Conservation (phyloP, 2,329 filamentous ascomycete genomes). For the Fusarium setosum region DNA sequence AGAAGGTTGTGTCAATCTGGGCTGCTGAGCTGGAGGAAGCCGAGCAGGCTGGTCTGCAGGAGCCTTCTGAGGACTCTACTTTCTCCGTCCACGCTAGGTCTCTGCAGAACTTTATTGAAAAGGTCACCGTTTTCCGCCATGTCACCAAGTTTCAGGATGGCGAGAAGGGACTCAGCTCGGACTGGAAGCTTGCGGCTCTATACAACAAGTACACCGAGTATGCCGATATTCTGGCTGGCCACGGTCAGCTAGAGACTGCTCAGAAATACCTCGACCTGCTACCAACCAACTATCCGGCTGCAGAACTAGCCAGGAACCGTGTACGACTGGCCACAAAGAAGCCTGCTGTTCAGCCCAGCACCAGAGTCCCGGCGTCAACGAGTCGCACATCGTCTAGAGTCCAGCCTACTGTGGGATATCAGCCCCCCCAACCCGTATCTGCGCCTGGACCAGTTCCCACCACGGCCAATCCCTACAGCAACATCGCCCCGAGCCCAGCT, state of each 20-base stretch:
- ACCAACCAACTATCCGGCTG: slow-evolving; percentile 84
- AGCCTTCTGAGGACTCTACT: slow-evolving; percentile 77
- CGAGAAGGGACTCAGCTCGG: slow-evolving; percentile 76
- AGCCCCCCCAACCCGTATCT: slow-evolving; percentile 55
- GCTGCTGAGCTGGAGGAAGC: slow-evolving; percentile 87
- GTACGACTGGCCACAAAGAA: slow-evolving; percentile 84
- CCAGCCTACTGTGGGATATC: slow-evolving; percentile 58
- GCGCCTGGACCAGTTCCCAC: slow-evolving; percentile 40
- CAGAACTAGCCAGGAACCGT: slow-evolving; percentile 86
- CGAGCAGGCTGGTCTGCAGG: slow-evolving; percentile 79
- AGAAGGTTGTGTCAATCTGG: slow-evolving; percentile 98
- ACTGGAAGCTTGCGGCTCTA: slow-evolving; percentile 88
- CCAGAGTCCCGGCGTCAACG: slow-evolving; percentile 43
- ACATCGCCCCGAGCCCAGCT: slow-evolving; percentile 49
- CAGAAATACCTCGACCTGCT: slow-evolving; percentile 93
- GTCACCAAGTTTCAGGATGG: slow-evolving; percentile 91
- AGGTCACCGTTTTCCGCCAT: slow-evolving; percentile 95
- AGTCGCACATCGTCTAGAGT: slow-evolving; percentile 54
- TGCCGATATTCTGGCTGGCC: slow-evolving; percentile 90
- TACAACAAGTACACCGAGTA: slow-evolving; percentile 98
- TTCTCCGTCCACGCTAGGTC: slow-evolving; percentile 93
- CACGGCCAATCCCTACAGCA: slow-evolving; percentile 54
- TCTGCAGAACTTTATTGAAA: slow-evolving; percentile 95
- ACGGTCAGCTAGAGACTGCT: slow-evolving; percentile 87
- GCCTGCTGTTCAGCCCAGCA: slow-evolving; percentile 41